Conservation (phyloP, 1,284 basidiomycete species). For the Ustilago shanxiensis region DNA sequence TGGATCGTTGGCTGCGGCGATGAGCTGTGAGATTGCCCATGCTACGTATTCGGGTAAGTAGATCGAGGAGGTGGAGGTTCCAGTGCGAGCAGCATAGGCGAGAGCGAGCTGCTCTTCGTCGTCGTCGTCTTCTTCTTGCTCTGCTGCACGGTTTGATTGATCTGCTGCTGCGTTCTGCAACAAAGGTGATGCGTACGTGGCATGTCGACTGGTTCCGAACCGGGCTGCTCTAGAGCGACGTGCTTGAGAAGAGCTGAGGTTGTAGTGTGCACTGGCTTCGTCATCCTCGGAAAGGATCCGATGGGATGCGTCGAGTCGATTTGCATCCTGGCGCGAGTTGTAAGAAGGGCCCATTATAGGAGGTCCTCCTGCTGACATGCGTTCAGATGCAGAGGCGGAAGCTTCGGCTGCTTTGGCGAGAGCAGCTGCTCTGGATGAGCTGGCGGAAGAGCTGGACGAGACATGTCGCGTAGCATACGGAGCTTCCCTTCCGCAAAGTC, state of each 20-base stretch:
- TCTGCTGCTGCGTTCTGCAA: not conserved
- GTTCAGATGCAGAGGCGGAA: slow-evolving; percentile 31
- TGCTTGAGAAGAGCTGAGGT: slow-evolving; percentile 48
- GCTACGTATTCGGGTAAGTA: slow-evolving; percentile 47
- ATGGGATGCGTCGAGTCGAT: slow-evolving; percentile 5
- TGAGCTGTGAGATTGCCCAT: slow-evolving; percentile 50
- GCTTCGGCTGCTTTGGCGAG: slow-evolving; percentile 47
- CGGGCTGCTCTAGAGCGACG: slow-evolving; percentile 46
- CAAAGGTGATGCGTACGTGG: slow-evolving; percentile 15
- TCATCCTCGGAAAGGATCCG: slow-evolving; percentile 18
- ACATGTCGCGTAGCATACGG: slow-evolving; percentile 10
- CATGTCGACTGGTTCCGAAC: slow-evolving; percentile 36
- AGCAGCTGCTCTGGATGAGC: slow-evolving; percentile 39
- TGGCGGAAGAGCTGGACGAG: slow-evolving; percentile 22
- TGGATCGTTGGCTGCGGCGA: slow-evolving; percentile 40
- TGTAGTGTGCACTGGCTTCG: slow-evolving; percentile 13
- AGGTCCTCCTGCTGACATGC: slow-evolving; percentile 19
- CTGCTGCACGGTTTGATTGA: not conserved
- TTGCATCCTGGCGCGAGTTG: slow-evolving; percentile 21
- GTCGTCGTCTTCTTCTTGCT: slow-evolving; percentile 18
- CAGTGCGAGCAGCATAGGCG: slow-evolving; percentile 31
- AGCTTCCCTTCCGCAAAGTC: slow-evolving; percentile 1
- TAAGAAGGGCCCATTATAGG: slow-evolving; percentile 29
- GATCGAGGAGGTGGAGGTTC: slow-evolving; percentile 37
- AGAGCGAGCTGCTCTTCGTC: slow-evolving; percentile 28